Evolutionary conservation across 2,329 filamentous ascomycete species (phyloP).

Genomic region (Fusarium sp.): DNA sequence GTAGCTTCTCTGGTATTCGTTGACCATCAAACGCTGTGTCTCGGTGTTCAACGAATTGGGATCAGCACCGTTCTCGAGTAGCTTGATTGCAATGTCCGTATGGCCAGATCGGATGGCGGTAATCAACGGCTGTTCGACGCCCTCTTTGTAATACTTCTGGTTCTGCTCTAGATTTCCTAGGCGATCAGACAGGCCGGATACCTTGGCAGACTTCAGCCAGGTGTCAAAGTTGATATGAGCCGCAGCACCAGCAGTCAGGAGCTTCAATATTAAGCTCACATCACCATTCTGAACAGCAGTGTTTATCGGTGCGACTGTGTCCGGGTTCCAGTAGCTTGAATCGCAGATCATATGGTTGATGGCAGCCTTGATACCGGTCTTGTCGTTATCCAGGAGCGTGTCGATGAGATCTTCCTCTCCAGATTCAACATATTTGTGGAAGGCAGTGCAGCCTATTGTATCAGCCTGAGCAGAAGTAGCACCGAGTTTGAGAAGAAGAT

Average conservation of each 20-base stretch:
- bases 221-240: constrained; percentile 72
- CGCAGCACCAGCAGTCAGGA: constrained; percentile 74
- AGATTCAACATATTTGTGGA: constrained; percentile 73
- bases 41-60: constrained; percentile 68
- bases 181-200: constrained; percentile 53
- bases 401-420: constrained; percentile 64
- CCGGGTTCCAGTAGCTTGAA: constrained; percentile 51
- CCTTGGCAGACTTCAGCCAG: constrained; percentile 71
- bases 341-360: constrained; percentile 73
- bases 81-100: constrained; percentile 64
- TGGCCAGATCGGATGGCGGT: constrained; percentile 64
- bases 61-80: constrained; percentile 75
- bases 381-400: constrained; percentile 67
- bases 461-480: constrained; percentile 82
- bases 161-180: constrained; percentile 63
- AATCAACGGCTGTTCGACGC: constrained; percentile 75
- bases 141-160: constrained; percentile 60
- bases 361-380: constrained; percentile 70
- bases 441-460: constrained; percentile 70
- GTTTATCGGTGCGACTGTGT: constrained; percentile 65
- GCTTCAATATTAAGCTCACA: constrained; percentile 65
- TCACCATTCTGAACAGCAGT: constrained; percentile 70
- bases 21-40: constrained; percentile 54
- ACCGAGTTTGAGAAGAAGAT: constrained; percentile 75
- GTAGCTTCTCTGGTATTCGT: constrained; percentile 52